Evolutionary conservation across 345 rosid species (phyloP).

Genomic region (Dovyalis caffra): DNA sequence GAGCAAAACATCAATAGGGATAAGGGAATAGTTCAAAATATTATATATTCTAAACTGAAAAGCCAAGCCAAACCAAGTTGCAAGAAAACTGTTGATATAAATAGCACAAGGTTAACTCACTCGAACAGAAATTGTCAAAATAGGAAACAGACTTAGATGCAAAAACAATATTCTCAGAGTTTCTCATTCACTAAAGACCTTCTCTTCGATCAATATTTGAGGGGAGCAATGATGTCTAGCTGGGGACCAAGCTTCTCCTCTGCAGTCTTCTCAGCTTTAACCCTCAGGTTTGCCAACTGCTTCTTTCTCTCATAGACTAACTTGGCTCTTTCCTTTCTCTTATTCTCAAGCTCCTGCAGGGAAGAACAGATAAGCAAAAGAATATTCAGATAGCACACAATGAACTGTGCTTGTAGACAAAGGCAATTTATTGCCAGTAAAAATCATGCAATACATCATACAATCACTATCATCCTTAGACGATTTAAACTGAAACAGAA

Average conservation of each 20-base stretch:
- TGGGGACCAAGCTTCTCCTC: conserved; percentile 84
- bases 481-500: background rate
- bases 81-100: background rate
- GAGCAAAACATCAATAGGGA: background rate
- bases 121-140: background rate
- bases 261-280: conserved; percentile 74
- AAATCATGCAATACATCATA: background rate
- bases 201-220: conserved; percentile 40
- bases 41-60: background rate
- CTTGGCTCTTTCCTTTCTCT: conserved; percentile 85
- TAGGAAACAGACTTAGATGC: background rate
- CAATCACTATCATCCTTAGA: background rate
- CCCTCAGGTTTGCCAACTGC: conserved; percentile 70
- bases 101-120: background rate
- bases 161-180: conserved; percentile 11
- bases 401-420: background rate
- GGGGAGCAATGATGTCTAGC: conserved; percentile 59
- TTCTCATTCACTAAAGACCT: background rate
- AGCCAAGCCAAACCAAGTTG: background rate
- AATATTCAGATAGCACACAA: background rate
- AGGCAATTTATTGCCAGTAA: background rate
- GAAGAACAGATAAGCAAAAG: background rate
- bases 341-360: conserved; percentile 72
- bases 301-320: conserved; percentile 71
- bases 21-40: background rate